A percentile compares a stretch with the other conserved stretches of the same genome.
Conservation (phyloP, 2,329 filamentous ascomycete genomes). For the Exophiala bonariae region DNA sequence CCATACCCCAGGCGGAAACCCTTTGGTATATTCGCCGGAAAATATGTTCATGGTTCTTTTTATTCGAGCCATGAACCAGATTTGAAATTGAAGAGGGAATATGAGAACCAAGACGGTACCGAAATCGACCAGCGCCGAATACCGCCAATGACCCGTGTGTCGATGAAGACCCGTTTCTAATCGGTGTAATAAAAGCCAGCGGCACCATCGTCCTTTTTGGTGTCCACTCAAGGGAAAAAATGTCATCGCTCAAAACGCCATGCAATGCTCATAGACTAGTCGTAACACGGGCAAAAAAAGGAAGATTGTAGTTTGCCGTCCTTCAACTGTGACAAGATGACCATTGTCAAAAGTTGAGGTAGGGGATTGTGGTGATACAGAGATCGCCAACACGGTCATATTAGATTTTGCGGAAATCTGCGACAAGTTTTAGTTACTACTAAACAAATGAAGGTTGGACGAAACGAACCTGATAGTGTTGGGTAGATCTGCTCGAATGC, state of each 20-base stretch:
- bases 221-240: slow-evolving; percentile 18
- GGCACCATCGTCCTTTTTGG: slow-evolving; percentile 19
- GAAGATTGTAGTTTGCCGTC: slow-evolving; percentile 13
- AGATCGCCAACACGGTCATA: slow-evolving; percentile 10
- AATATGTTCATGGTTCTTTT: background rate
- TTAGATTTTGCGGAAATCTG: slow-evolving; percentile 65
- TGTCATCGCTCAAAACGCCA: slow-evolving; percentile 26
- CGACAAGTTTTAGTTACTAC: slow-evolving; percentile 29
- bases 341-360: slow-evolving; percentile 10
- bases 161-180: slow-evolving; percentile 27
- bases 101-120: slow-evolving; percentile 18
- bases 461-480: slow-evolving; percentile 74
- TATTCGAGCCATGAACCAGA: slow-evolving; percentile 1
- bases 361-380: slow-evolving; percentile 18
- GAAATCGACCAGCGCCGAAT: slow-evolving; percentile 29
- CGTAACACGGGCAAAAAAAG: slow-evolving; percentile 23
- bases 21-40: slow-evolving; percentile 1
- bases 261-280: slow-evolving; percentile 30
- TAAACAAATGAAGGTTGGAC: background rate
- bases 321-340: slow-evolving; percentile 13
- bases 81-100: slow-evolving; percentile 15
- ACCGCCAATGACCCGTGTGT: slow-evolving; percentile 22
- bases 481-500: slow-evolving; percentile 97
- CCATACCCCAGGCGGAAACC: background rate
- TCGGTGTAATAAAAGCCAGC: slow-evolving; percentile 19